These are phyloP conservation scores for Thielaviopsis cerberus DNA, from an alignment of 2,329 filamentous ascomycete genomes.

Conservation along the genomic window DNA sequence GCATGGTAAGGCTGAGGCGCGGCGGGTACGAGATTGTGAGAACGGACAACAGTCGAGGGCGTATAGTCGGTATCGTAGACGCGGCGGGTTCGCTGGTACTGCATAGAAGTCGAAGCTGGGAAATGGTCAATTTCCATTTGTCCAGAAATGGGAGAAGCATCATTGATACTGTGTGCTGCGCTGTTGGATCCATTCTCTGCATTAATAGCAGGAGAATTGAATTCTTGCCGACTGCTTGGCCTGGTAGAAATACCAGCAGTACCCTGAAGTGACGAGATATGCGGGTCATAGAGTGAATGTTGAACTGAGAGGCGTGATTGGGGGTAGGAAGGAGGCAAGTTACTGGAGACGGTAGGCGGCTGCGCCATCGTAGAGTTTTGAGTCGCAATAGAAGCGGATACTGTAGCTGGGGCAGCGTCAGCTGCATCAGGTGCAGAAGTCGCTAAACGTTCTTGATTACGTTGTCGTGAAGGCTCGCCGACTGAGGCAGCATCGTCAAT, in stretches of 20 bases:
- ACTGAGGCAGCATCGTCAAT: conserved; percentile 10
- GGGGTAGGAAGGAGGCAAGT: conserved; percentile 7
- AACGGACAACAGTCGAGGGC: conserved; percentile 47
- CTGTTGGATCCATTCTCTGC: background rate
- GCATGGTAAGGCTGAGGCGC: conserved; percentile 60
- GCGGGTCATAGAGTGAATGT: conserved; percentile 2
- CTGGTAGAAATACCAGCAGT: conserved; percentile 1
- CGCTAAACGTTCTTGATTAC: background rate
- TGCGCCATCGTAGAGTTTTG: conserved; percentile 3
- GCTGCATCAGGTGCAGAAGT: background rate
- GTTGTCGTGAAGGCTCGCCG: background rate
- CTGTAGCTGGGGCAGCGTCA: background rate
- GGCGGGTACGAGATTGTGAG: conserved; percentile 53
- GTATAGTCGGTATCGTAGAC: conserved; percentile 14
- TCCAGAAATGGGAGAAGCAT: background rate
- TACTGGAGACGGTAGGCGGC: conserved; percentile 8
- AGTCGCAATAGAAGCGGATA: conserved; percentile 3
- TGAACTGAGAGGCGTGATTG: conserved; percentile 2
- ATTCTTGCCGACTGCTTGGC: conserved; percentile 1
- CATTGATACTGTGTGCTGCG: background rate
- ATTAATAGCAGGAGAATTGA: background rate
- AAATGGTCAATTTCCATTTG: conserved; percentile 10
- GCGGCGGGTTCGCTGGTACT: conserved; percentile 4
- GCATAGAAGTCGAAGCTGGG: conserved; percentile 1
- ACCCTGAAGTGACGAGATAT: background rate